Conservation (phyloP, 2,329 filamentous ascomycete species). For the Aspergillus sp. region DNA sequence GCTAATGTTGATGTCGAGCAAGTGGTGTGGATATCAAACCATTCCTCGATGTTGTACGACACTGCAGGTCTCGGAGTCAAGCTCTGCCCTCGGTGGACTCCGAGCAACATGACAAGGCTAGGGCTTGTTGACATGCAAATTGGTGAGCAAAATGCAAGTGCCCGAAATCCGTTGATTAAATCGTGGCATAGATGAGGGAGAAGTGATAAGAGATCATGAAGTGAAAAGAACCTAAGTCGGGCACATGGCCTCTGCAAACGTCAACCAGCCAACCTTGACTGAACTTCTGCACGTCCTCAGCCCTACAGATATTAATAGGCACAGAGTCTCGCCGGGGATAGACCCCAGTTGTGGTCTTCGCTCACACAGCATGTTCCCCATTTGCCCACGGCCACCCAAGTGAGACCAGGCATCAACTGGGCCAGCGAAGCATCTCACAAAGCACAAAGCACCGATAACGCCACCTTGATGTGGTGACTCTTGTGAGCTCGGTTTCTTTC, state of each 20-base stretch:
- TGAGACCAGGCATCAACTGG: background rate
- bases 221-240: background rate
- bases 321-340: background rate
- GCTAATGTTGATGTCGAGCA: too few relatives aligned
- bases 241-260: background rate
- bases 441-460: background rate
- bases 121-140: too few relatives aligned
- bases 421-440: background rate
- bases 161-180: background rate
- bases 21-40: too few relatives aligned
- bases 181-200: background rate
- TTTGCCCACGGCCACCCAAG: background rate
- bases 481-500: background rate
- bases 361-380: background rate
- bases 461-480: slow-evolving; percentile 1
- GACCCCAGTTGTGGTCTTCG: background rate
- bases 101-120: too few relatives aligned
- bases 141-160: too few relatives aligned
- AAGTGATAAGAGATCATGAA: background rate
- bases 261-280: background rate
- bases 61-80: too few relatives aligned
- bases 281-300: background rate
- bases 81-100: too few relatives aligned
- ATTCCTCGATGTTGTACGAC: too few relatives aligned
- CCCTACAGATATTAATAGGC: slow-evolving; percentile 2